Evolutionary conservation across 768 basidiomycete genomes (phyloP).

Genomic region (Pleurotus pulmonarius): DNA sequence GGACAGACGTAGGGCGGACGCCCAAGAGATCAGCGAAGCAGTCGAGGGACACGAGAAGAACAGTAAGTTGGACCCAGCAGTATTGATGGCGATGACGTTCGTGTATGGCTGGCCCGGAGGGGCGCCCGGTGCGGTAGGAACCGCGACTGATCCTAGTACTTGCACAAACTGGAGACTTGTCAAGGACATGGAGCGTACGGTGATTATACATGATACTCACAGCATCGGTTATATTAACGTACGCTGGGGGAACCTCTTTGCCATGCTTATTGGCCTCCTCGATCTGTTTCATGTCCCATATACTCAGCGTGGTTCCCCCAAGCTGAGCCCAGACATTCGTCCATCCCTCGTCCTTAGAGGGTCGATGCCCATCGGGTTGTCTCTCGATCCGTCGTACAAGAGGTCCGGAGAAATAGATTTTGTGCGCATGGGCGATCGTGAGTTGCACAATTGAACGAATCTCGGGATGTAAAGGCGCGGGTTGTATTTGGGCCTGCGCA

Average conservation of each 20-base stretch:
- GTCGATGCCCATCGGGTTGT: constrained; percentile 69
- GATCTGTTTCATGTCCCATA: constrained; percentile 90
- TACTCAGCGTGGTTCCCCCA: constrained; percentile 82
- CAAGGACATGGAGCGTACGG: constrained; percentile 8
- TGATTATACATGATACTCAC: constrained; percentile 41
- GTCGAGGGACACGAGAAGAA: constrained; percentile 83
- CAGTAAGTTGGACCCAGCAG: constrained; percentile 86
- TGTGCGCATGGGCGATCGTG: constrained; percentile 74
- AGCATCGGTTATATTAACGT: constrained; percentile 86
- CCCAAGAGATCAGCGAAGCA: constrained; percentile 78
- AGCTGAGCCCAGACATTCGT: constrained; percentile 87
- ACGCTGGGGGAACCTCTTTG: constrained; percentile 79
- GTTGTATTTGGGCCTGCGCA: constrained; percentile 10
- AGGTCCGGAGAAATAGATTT: constrained; percentile 85
- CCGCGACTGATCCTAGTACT: constrained; percentile 71
- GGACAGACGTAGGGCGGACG: constrained; percentile 82
- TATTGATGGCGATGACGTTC: constrained; percentile 89
- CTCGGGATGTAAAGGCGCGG: constrained; percentile 63
- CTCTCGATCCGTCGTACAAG: constrained; percentile 74
- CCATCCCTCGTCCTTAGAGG: constrained; percentile 76
- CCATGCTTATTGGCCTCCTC: constrained; percentile 80
- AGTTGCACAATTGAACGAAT: constrained; percentile 77
- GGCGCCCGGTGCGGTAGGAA: constrained; percentile 45
- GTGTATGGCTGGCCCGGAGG: constrained; percentile 53
- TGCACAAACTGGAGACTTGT: constrained; percentile 59